phyloP scores from a whole-genome alignment of 2,329 filamentous ascomycete genomes.

The Colletotrichum echinochloae region DNA sequence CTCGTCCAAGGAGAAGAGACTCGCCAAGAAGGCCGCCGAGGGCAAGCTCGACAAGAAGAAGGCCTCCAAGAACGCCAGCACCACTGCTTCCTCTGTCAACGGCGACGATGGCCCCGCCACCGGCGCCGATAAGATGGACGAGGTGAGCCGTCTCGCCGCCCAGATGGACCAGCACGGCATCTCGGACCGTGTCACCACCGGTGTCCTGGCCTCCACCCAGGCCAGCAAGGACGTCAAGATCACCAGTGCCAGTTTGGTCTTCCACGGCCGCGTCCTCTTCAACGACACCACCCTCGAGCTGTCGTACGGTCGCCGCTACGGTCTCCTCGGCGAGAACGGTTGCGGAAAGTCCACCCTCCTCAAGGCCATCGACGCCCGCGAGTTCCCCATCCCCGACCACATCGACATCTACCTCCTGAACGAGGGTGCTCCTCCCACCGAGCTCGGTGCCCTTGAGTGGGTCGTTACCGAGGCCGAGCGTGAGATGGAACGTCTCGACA shows the following conservation, averaged over 20 bases:
- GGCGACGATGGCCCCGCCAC: slow-evolving; percentile 81
- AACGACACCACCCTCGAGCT: slow-evolving; percentile 94
- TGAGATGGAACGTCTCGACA: slow-evolving; percentile 91
- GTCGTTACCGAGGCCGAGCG: slow-evolving; percentile 94
- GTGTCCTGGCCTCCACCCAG: slow-evolving; percentile 87
- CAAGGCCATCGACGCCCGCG: slow-evolving; percentile 92
- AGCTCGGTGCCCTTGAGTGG: slow-evolving; percentile 95
- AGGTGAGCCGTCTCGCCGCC: slow-evolving; percentile 86
- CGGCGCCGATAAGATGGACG: slow-evolving; percentile 78
- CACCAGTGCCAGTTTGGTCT: slow-evolving; percentile 90
- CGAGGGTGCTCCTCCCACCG: slow-evolving; percentile 90
- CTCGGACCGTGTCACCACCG: slow-evolving; percentile 97
- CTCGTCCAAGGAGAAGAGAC: slow-evolving; percentile 78
- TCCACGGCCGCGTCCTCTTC: slow-evolving; percentile 97
- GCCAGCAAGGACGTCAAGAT: slow-evolving; percentile 97
- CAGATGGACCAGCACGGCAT: slow-evolving; percentile 97
- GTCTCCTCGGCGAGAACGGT: slow-evolving; percentile 97
- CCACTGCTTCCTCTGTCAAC: slow-evolving; percentile 72
- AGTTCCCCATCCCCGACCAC: slow-evolving; percentile 95
- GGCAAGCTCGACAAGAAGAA: slow-evolving; percentile 78
- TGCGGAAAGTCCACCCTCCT: slow-evolving; percentile 99
- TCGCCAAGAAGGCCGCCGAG: slow-evolving; percentile 77
- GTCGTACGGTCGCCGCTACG: slow-evolving; percentile 92
- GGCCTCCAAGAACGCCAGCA: slow-evolving; percentile 64
- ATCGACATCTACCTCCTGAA: slow-evolving; percentile 99